phyloP scores from a whole-genome alignment of 2,329 filamentous ascomycete species.

The Fusarium heterosporum region DNA sequence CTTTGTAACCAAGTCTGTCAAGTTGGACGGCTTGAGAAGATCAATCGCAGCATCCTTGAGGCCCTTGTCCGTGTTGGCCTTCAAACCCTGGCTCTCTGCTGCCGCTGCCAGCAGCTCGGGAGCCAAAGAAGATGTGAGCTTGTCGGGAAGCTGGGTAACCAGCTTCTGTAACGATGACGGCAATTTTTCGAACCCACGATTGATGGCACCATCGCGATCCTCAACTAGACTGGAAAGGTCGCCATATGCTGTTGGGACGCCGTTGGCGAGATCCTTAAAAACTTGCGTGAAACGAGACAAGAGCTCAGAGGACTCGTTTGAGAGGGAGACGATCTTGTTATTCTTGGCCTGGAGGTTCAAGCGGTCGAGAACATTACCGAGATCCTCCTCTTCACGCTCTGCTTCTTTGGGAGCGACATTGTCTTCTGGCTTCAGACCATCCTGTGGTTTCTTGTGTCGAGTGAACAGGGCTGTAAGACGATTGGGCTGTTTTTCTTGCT shows the following conservation, averaged over 20 bases:
- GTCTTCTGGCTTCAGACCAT: conserved; percentile 52
- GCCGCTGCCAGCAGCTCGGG: conserved; percentile 86
- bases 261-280: conserved; percentile 91
- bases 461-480: conserved; percentile 53
- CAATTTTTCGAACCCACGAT: conserved; percentile 72
- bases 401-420: conserved; percentile 58
- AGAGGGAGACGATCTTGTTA: conserved; percentile 86
- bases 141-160: conserved; percentile 84
- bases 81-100: conserved; percentile 77
- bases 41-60: conserved; percentile 73
- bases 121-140: conserved; percentile 79
- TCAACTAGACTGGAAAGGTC: conserved; percentile 78
- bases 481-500: conserved; percentile 50
- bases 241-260: conserved; percentile 91
- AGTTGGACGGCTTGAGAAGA: conserved; percentile 75
- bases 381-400: conserved; percentile 73
- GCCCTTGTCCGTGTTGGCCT: conserved; percentile 65
- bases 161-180: conserved; percentile 86
- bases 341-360: conserved; percentile 86
- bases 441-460: conserved; percentile 56
- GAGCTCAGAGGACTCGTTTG: conserved; percentile 84
- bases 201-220: conserved; percentile 70
- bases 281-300: conserved; percentile 87
- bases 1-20: conserved; percentile 85
- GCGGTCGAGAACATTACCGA: conserved; percentile 82